Evolutionary conservation across 371 early-diverging fungal genomes (phyloP), one percentile per base, ranked within the genome.

Genomic region (Globomyces sp.): DNA sequence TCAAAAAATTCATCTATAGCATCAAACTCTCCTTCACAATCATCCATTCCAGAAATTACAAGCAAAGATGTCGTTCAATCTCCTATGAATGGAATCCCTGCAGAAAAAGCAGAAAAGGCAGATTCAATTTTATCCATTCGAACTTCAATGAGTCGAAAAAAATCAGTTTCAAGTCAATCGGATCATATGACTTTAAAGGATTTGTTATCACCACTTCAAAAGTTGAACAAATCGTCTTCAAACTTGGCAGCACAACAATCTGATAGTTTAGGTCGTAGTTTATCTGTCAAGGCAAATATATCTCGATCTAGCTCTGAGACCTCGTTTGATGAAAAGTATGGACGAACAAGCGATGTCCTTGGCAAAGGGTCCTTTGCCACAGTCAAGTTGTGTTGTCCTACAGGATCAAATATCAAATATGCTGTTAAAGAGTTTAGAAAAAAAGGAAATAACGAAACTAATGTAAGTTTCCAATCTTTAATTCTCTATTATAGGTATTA

Each of bases 401-500:
- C 65, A 48, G 77, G 75, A 63, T 66, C 65, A 49, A 88, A 89
- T 58, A 90, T 87, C 73, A 76, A 90, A 60, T 95, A 85, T 73
- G 96, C 95, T 1, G 86, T 95, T 72, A 96, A 96, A 63, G 91
- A 92, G 63, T 96, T 95, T 77, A 85, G 94, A 71, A 92, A 92
- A 70, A 85, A 90, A 55, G 80, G 87, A 63, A 88, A 90, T 72
- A 81, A 89, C 70, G 94, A 95, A 80, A 76, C 87, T 1, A 88
- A 66, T 51, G 69, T 69, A 67, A 39, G 6, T 24, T 24, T 24
- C 24, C 24, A 24, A 24, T 24, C 24, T 24, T 24, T 24, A 24
- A 24, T 24, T 41, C 34, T 39, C 58, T 41, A 34, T 24, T 11
- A 36, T 1, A 58, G 62, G 37, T 37, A 37, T 63, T 53, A 63